Evolutionary conservation across 1,284 basidiomycete genomes (phyloP).

Genomic region (Boletus mariae): DNA sequence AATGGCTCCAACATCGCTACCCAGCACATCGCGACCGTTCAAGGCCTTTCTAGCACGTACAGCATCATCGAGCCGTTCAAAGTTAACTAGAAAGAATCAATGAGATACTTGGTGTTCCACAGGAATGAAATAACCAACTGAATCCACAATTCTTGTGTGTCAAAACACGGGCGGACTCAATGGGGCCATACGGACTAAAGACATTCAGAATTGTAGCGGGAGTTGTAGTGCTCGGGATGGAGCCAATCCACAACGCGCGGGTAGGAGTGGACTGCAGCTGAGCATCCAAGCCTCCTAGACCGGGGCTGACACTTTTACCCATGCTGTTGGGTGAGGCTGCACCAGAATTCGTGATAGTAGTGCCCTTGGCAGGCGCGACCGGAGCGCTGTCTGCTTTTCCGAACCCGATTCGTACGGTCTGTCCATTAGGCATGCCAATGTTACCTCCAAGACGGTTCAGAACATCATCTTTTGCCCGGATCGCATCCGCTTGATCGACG

Average conservation of each 20-base stretch:
- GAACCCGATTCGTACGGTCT: constrained; percentile 94
- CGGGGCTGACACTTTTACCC: constrained; percentile 49
- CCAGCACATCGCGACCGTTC: constrained; percentile 92
- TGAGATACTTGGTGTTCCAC: background rate
- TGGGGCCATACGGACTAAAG: constrained; percentile 95
- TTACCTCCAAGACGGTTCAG: constrained; percentile 91
- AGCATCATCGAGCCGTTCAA: constrained; percentile 95
- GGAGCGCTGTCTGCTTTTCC: constrained; percentile 95
- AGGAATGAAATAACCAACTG: constrained; percentile 49
- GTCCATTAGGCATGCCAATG: constrained; percentile 89
- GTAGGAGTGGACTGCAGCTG: constrained; percentile 85
- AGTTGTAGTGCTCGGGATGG: constrained; percentile 90
- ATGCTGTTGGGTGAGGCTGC: constrained; percentile 59
- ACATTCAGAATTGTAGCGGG: constrained; percentile 88
- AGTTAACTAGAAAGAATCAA: constrained; percentile 67
- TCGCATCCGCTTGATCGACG: constrained; percentile 90
- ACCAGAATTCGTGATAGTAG: constrained; percentile 55
- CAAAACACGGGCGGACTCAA: constrained; percentile 93
- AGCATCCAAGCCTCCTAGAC: constrained; percentile 67
- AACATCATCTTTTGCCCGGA: constrained; percentile 95
- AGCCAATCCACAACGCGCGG: constrained; percentile 93
- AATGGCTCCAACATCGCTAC: constrained; percentile 92
- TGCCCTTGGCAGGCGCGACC: constrained; percentile 78
- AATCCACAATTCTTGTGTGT: constrained; percentile 97
- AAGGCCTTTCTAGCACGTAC: constrained; percentile 91